These are phyloP conservation scores for Monosporascus cannonballus DNA, from an alignment of 2,329 filamentous ascomycete species.

Conservation along the genomic window DNA sequence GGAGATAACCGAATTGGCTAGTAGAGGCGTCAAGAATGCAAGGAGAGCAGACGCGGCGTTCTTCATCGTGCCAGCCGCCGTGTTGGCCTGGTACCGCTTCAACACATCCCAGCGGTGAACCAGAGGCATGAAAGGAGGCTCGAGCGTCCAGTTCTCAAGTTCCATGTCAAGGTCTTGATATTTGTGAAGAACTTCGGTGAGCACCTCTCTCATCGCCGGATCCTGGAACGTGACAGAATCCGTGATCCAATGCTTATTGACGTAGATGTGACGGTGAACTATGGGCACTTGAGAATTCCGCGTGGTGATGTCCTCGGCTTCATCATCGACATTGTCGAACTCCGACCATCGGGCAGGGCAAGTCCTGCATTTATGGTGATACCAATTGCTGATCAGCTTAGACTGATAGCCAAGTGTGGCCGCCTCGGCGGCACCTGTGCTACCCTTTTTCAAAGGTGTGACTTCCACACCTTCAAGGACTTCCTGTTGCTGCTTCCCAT, in stretches of 20 bases:
- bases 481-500: neutral
- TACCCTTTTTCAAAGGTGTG: slow-evolving; percentile 1
- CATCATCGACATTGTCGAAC: slow-evolving; percentile 21
- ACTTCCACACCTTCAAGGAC: slow-evolving; percentile 7
- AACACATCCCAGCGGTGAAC: slow-evolving; percentile 30
- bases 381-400: slow-evolving; percentile 14
- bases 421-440: slow-evolving; percentile 5
- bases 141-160: slow-evolving; percentile 27
- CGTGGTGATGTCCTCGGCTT: slow-evolving; percentile 16
- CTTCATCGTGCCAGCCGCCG: slow-evolving; percentile 2
- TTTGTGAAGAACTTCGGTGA: slow-evolving; percentile 22
- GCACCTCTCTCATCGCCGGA: slow-evolving; percentile 21
- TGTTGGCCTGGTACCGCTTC: slow-evolving; percentile 7
- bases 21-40: slow-evolving; percentile 24
- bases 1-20: slow-evolving; percentile 20
- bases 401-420: slow-evolving; percentile 4
- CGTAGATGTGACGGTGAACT: slow-evolving; percentile 23
- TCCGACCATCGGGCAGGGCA: slow-evolving; percentile 25
- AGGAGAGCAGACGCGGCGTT: slow-evolving; percentile 17
- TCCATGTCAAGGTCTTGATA: slow-evolving; percentile 30
- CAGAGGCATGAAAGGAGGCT: slow-evolving; percentile 25
- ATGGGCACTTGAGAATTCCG: slow-evolving; percentile 22
- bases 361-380: slow-evolving; percentile 16
- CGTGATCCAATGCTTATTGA: slow-evolving; percentile 26
- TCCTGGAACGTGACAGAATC: slow-evolving; percentile 26